Base-by-base conservation (phyloP, 2,329 filamentous ascomycete genomes). In the Stagonosporopsis vannaccii region DNA sequence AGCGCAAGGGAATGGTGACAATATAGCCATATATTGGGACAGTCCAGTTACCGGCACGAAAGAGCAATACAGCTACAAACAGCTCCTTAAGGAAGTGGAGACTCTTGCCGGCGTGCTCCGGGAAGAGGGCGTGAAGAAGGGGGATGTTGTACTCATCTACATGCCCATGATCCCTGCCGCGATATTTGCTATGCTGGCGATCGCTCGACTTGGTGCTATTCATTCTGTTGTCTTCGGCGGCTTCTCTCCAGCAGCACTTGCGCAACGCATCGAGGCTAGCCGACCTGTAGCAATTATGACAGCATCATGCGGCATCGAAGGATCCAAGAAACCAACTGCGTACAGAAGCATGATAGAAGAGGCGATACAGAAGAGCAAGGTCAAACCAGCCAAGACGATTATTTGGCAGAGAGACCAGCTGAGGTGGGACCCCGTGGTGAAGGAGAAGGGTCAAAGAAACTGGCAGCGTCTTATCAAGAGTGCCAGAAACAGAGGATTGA, bases 141-240 rank as follows among this genome's bases (percentile, higher is more conserved):
- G 93, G 1, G 91, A 97, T 78, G 89, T 95, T 0, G 91, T 97
- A 6, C 83, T 97, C 61, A 85, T 97, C 25, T 98, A 97, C 76
- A 97, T 97, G 93, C 93, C 93, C 51, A 97, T 97, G 93, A 91
- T 97, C 39, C 93, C 94, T 0, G 88, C 91, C 0, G 90, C 92
- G 1, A 75, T 97, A n/a, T 87, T 96, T 59, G 93, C 90, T 9
- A 92, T 95, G 62, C 85, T 97, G 4, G 92, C 94, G 22, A 85
- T 90, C 56, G 87, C 87, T 58, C 86, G 92, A 9, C 81, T 97
- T 0, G 94, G 93, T 11, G 94, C 92, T 15, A 87, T 97, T 48
- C 94, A 98, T 72, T 88, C 91, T 3, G 91, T 96, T 4, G 94
- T 98, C 3, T 97, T 97, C 75, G 94, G 94, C 37, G 93, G 94